Base-by-base conservation (phyloP, 2,329 filamentous ascomycete species). In the Ilyonectria mors-panacis region DNA sequence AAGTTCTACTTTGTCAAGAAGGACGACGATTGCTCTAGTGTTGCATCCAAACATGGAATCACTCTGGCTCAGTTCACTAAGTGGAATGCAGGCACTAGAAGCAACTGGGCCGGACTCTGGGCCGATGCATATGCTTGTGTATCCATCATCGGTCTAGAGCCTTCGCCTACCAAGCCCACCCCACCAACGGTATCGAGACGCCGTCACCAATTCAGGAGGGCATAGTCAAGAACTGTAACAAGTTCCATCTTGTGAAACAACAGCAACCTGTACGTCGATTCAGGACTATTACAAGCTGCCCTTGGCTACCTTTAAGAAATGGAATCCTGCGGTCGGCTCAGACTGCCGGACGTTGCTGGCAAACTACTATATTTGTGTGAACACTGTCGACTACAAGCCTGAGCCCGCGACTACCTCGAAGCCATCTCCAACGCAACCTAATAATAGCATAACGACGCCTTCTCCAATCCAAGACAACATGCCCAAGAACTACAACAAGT, bases 161-260 rank as follows among this genome's bases (percentile, higher is more conserved):
- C 30, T 33, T 8, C 30, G 30, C 30, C 30, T 9, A 39, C 7
- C 30, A 33, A 33, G 9, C 30, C 30, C 30, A 33, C 30, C 51
- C 67, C 2, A 28, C 37, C 13, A 70, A 69, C 35, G 73, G 70
- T 2, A 72, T 77, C 55, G 47, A 69, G 3, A 79, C 77, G 15
- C 78, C 79, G 0, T 68, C 70, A n/a, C 76, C 78, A 6, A 75
- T 66, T 15, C 76, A 80, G 59, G 57, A 71, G 2, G 73, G 73
- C 56, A 78, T 80, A 70, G 70, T 73, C 17, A 55, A 60, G n/a
- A 77, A 77, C 69, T 79, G 78, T 45, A 71, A 78, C 35, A 75
- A 67, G 42, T 80, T 78, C 59, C 66, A 78, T 64, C 42, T 68
- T 2, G 75, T 79, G 6, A 62, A 69, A 45, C 47, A 2, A 23